These are phyloP conservation scores for Penicillium simplicissimum DNA, from an alignment of 495 filamentous ascomycete species.

Conservation along the genomic window DNA sequence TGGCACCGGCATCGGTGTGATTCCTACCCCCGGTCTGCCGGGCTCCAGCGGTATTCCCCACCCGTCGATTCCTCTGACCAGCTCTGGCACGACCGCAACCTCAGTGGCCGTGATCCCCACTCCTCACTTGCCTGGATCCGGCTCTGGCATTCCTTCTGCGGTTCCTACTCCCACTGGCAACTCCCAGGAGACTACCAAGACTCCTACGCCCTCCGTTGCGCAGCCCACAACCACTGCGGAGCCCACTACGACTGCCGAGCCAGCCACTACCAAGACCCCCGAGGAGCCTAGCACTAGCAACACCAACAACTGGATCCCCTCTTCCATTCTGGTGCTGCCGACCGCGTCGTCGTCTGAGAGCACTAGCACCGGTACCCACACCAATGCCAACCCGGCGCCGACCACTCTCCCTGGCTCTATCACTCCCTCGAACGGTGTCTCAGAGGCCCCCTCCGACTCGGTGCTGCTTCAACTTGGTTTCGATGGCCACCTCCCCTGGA, in stretches of 20 bases:
- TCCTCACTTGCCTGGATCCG: constrained; percentile 20
- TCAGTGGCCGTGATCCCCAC: constrained; percentile 26
- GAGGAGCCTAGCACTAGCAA: constrained; percentile 16
- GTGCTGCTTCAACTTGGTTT: constrained; percentile 84
- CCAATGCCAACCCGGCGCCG: constrained; percentile 34
- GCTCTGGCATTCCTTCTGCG: constrained; percentile 15
- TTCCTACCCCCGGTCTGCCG: constrained; percentile 19
- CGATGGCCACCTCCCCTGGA: constrained; percentile 74
- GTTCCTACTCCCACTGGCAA: constrained; percentile 13
- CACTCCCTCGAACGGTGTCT: constrained; percentile 58
- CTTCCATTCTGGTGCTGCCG: constrained; percentile 28
- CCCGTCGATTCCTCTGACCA: constrained; percentile 21
- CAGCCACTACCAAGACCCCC: constrained; percentile 24
- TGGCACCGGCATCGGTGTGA: constrained; percentile 15
- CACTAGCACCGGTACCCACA: constrained; percentile 38
- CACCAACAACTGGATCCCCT: constrained; percentile 31
- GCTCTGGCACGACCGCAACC: constrained; percentile 29
- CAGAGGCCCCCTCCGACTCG: constrained; percentile 58
- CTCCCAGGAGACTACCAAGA: constrained; percentile 13
- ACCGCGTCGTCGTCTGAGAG: constrained; percentile 28
- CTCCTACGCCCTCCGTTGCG: not conserved
- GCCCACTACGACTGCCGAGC: constrained; percentile 18
- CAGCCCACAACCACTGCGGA: constrained; percentile 12
- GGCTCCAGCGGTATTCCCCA: constrained; percentile 7
- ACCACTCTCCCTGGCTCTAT: constrained; percentile 73